Evolutionary conservation across 352 stramenopile genomes (phyloP), one percentile per base, ranked within the genome.

Genomic region (Blastocystis sp.): DNA sequence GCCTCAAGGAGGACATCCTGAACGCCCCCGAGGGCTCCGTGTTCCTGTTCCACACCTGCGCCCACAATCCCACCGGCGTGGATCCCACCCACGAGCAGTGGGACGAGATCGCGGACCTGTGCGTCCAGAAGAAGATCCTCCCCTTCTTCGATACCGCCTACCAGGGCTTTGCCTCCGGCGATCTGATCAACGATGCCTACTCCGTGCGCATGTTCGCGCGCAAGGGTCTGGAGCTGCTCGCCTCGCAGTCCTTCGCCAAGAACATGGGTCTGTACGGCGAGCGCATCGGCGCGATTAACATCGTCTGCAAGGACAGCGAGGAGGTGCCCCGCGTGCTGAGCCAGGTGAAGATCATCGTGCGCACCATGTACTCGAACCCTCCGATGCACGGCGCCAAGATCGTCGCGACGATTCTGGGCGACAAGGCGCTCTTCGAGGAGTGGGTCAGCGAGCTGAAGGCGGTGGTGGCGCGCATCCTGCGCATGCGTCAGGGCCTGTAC

Each of bases 221-320:
- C 48, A 61, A 89, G 40, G 94, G 94, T 62, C 92, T 95, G 90
- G 94, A 97, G 90, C 90, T 97, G 89, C 80, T 96, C 21, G 89
- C 96, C 68, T 92, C 91, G 63, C 93, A 95, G 89, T 96, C 93
- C 78, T 98, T 95, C 91, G 93, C 93, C 74, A 98, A 98, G 91
- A 98, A 98, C 93, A 96, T 98, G 88, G 95, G 95, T 78, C 91
- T 98, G 17, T 98, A 98, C 90, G 94, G 94, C 45, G 94, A 98
- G 89, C 93, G 95, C 74, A 92, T 97, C 7, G 95, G 95, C 52
- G 93, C 93, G 34, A 89, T 97, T 71, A 95, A 94, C 80, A 91
- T 96, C 60, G 93, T 97, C 59, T 93, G 91, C n/a, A 90, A 90
- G 74, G 91, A 92, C 84, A 90, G 92, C 62, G 93, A 95, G 48